Base-by-base conservation (phyloP, 2,329 filamentous ascomycete genomes). In the Fusarium sp. region DNA sequence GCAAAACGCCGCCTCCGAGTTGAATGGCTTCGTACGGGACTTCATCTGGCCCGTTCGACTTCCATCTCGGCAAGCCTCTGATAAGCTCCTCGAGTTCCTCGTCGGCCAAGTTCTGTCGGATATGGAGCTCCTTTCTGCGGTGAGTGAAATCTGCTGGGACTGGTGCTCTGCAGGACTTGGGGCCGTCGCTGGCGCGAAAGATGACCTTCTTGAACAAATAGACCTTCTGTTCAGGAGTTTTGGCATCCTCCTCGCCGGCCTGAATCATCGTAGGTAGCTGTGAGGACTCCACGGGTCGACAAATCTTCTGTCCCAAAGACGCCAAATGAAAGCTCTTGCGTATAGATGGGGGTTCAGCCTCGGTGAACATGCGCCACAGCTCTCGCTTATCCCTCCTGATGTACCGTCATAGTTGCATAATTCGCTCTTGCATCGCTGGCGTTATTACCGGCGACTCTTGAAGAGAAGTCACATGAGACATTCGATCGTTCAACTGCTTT, bases 141-240 rank as follows among this genome's bases (percentile, higher is more conserved):
- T 8, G 10, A 14, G 18, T 27, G 42, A 27, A 27, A 1, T 27
- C 11, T 27, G 18, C 42, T 11, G 11, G 12, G 11, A 10, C 23
- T 19, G 42, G 42, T 0, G 23, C 23, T 21, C 18, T 45, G 42
- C 42, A 45, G 8, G 42, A 45, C 23, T 45, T 45, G 19, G 42
- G 42, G 18, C 42, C 23, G 5, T 10, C 1, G 23, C 21, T 45
- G 42, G 42, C 42, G 23, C 42, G 42, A 1, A 45, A 45, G 42
- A 45, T 45, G 42, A 27, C 23, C 18, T 27, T 1, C 18, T 45
- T 45, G 23, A 45, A 45, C 23, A 45, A 14, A 8, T 10, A 4
- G 18, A 45, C 5, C 23, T 27, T 45, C 11, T 6, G 5, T 1
- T 6, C 0, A 4, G 25, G 3, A 10, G 42, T 45, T 4, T 27